Base-by-base conservation (phyloP, 495 filamentous ascomycete species). In the Tuber aestivum region DNA sequence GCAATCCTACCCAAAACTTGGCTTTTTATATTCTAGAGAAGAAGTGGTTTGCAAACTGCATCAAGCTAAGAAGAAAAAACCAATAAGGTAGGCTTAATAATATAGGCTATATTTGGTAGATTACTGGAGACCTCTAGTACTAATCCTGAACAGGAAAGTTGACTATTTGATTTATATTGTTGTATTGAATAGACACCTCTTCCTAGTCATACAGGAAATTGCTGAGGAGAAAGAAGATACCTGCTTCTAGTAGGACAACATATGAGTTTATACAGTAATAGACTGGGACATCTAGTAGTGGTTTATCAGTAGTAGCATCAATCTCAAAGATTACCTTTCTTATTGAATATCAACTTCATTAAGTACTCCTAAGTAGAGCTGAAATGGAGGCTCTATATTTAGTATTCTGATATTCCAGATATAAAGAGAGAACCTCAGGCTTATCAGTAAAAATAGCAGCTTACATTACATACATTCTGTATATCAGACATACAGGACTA, bases 181-280 rank as follows among this genome's bases (percentile, higher is more conserved):
- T 38, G 35, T 48, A 10, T 65, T 70, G 41, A 10, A 44, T 5
- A 44, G 41, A 3, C 41, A 27, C 69, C 40, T 72, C n/a, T 7
- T 1, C 7, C 69, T 27, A 10, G 69, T 68, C 41, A 41, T 35
- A 23, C 6, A 61, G 21, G 50, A 40, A 5, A 37, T 42, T 61
- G 5, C 20, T 18, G 35, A 73, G 3, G 42, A 35, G n/a, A 5
- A 50, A n/a, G 68, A 68, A 7, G 3, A 42, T 72, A 1, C 70
- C 27, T 12, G 44, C 12, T 81, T 81, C 70, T 21, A 70, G 23
- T 45, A 76, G 41, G 74, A 81, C 69, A 81, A 81, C 41, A 41
- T 48, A 0, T 23, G 21, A 27, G 71, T 78, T 9, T 69, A 79
- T 69, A 72, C n/a, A 61, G 48, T 71, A 1, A 70, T n/a, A n/a